Evolutionary conservation across 1,284 basidiomycete species (phyloP).

Genomic region (Peniophora sp.): DNA sequence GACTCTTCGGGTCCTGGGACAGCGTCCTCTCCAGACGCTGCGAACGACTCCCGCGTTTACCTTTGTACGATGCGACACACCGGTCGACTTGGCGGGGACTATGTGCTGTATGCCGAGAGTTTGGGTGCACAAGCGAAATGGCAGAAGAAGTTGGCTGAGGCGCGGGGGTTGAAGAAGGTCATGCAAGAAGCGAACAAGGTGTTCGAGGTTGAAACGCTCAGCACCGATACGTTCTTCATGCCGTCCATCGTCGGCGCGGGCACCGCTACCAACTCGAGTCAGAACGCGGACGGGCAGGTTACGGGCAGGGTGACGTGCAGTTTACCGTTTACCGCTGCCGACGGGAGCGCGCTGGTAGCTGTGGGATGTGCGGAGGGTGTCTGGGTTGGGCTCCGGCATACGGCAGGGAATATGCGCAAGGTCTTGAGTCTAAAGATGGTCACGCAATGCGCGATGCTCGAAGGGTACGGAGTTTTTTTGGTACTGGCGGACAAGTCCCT

Average conservation of each 20-base stretch:
- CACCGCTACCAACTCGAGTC: conserved; percentile 33
- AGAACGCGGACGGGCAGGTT: conserved; percentile 66
- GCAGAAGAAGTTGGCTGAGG: conserved; percentile 86
- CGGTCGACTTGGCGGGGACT: conserved; percentile 74
- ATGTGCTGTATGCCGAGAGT: conserved; percentile 82
- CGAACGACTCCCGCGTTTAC: conserved; percentile 64
- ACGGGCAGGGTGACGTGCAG: conserved; percentile 92
- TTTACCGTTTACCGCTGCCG: conserved; percentile 81
- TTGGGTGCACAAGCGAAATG: conserved; percentile 73
- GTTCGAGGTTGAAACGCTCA: conserved; percentile 83
- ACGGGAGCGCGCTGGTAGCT: conserved; percentile 80
- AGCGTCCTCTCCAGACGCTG: conserved; percentile 32
- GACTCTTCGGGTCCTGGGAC: conserved; percentile 15
- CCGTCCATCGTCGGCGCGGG: conserved; percentile 48
- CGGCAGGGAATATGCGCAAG: conserved; percentile 82
- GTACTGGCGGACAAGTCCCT: conserved; percentile 87
- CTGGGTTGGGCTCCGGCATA: conserved; percentile 91
- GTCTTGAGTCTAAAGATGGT: conserved; percentile 88
- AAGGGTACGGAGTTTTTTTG: conserved; percentile 92
- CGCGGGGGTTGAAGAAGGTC: conserved; percentile 75
- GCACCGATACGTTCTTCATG: conserved; percentile 77
- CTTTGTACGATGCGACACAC: conserved; percentile 84
- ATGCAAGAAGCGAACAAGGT: conserved; percentile 92
- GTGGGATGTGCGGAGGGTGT: conserved; percentile 94
- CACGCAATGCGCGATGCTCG: conserved; percentile 90